Evolutionary conservation across 2,329 filamentous ascomycete genomes (phyloP), one percentile per base, ranked within the genome.

Genomic region (Colletotrichum endophyticum): DNA sequence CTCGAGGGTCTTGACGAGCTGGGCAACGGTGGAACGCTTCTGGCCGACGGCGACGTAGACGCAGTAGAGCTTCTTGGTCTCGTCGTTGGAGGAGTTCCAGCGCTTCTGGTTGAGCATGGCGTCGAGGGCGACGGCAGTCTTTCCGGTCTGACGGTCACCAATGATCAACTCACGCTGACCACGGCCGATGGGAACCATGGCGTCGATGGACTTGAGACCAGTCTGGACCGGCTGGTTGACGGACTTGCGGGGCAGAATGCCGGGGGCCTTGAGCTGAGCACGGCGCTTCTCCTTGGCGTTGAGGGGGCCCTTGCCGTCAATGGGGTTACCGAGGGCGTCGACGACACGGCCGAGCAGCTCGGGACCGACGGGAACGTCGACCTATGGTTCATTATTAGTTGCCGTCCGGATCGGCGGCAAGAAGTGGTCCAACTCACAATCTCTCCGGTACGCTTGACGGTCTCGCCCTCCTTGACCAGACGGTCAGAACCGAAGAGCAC

Each of bases 111-210:
- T 99, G 79, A 99, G 94, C 83, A 99, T 99, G 88, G 96, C 93
- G 87, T 99, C 97, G 79, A 99, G 95, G 84, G 94, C 96, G 86
- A 99, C 96, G 84, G 97, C 97, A 86, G 97, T 99, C 95, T 99
- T 99, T 89, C 97, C 97, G 84, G 97, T 99, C 91, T 99, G 97
- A 96, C 97, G 97, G 88, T 99, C 97, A 92, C 97, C 97, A 89
- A 99, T 99, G 89, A 99, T 99, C 93, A 99, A 91, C 92, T 99
- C 97, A 96, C 97, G 97, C 93, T 99, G 97, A 86, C 97, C 97
- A 96, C 97, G 97, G 87, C 97, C 97, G 84, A 99, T 98, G 84
- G 97, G 97, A 83, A 99, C 97, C 97, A 99, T 99, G 90, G 97
- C 96, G 87, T 99, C 97, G 91, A 99, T 92, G 83, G 95, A 98